Evolutionary conservation across 345 rosid species (phyloP).

Genomic region (Cardamine resedifolia): DNA sequence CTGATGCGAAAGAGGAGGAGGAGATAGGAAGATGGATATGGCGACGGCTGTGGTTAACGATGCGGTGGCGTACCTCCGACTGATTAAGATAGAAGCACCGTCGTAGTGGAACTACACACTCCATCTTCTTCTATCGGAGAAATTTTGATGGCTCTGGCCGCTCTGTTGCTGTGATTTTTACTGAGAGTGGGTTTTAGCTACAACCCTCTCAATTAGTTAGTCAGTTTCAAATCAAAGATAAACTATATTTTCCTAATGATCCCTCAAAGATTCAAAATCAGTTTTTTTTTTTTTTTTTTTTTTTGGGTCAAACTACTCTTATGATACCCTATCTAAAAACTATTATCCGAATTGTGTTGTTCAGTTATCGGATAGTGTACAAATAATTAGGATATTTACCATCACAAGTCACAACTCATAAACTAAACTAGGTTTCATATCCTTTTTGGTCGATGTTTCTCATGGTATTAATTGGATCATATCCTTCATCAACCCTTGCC

Average conservation of each 20-base stretch:
- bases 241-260: neutral
- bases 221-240: neutral
- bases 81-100: slow-evolving; percentile 37
- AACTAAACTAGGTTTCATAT: too few species aligned
- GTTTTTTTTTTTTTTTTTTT: too few species aligned
- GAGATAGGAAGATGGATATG: slow-evolving; percentile 2
- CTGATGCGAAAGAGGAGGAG: slow-evolving; percentile 27
- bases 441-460: too few species aligned
- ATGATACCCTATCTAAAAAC: neutral
- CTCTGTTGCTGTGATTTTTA: neutral
- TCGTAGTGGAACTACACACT: slow-evolving; percentile 35
- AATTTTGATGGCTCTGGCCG: neutral
- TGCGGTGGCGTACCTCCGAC: slow-evolving; percentile 27
- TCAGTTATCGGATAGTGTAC: too few species aligned
- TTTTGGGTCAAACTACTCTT: too few species aligned
- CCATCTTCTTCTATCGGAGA: slow-evolving; percentile 29
- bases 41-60: slow-evolving; percentile 10
- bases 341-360: too few species aligned
- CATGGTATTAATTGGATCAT: too few species aligned
- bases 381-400: too few species aligned
- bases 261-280: neutral
- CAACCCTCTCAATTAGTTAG: neutral
- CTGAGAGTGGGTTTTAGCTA: slow-evolving; percentile 19
- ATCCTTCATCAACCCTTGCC: too few species aligned
- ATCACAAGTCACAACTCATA: too few species aligned